These are phyloP conservation scores for Sordariomycetes sp. DNA, from an alignment of 2,329 filamentous ascomycete genomes.

Conservation along the genomic window DNA sequence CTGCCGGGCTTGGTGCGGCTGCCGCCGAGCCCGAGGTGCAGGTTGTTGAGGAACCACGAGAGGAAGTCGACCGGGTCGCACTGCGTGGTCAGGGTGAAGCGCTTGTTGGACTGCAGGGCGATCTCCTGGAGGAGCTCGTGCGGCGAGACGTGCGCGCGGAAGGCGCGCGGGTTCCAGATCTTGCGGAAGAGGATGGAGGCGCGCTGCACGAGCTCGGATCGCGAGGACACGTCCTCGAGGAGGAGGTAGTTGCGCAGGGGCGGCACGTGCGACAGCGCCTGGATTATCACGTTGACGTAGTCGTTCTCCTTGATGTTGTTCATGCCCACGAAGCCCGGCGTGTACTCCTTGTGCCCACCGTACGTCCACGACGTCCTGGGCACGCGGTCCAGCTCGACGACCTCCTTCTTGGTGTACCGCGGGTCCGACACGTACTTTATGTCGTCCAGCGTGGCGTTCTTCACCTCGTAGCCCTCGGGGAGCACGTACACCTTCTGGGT, in stretches of 20 bases:
- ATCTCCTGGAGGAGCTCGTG: constrained; percentile 96
- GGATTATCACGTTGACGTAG: constrained; percentile 91
- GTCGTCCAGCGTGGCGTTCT: constrained; percentile 87
- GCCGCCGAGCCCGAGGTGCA: constrained; percentile 84
- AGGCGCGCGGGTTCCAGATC: constrained; percentile 94
- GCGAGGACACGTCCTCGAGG: constrained; percentile 66
- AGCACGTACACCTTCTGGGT: constrained; percentile 85
- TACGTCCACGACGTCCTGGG: constrained; percentile 61
- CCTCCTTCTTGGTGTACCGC: constrained; percentile 69
- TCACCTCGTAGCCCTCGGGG: constrained; percentile 94
- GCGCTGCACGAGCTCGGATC: constrained; percentile 71
- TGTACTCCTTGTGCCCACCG: constrained; percentile 65
- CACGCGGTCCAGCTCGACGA: constrained; percentile 64
- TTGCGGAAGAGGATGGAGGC: constrained; percentile 88
- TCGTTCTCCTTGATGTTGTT: constrained; percentile 99
- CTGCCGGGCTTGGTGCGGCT: constrained; percentile 76
- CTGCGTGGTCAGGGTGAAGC: constrained; percentile 81
- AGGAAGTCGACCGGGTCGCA: constrained; percentile 95
- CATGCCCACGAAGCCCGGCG: constrained; percentile 93
- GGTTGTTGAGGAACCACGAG: constrained; percentile 93
- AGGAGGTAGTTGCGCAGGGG: constrained; percentile 89
- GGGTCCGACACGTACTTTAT: constrained; percentile 98
- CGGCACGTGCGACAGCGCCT: constrained; percentile 80
- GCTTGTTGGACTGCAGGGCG: constrained; percentile 79
- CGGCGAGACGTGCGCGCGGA: constrained; percentile 92